Evolutionary conservation across 177 flowering plant genomes (phyloP), one percentile per base, ranked within the genome.

Genomic region (Vitis hybrid): DNA sequence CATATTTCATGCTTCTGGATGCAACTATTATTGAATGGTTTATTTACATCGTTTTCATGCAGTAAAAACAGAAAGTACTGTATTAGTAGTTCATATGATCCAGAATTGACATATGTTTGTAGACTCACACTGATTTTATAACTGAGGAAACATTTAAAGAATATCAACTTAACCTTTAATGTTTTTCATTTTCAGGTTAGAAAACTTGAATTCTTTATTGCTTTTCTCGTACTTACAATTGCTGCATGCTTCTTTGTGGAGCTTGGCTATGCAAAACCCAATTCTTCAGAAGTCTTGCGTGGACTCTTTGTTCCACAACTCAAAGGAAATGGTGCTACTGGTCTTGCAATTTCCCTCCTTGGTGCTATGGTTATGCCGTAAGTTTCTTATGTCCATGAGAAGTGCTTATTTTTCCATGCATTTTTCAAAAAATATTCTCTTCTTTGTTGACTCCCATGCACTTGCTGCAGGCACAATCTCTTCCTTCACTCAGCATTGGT

Each of bases 351-450:
- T 73, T 94, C 99, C 54, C 93, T 95, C 32, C 93, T 95, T 69
- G 99, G 99, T 67, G 99, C 99, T 63, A 94, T 95, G 96, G 97
- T 95, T 74, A 95, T 95, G 99, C 99, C 99, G 99, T 93, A 84
- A 66, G 98, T 78, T 66, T 77, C 73, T 69, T 51, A 20, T n/a
- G 10, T 59, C 12, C 62, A 41, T 41, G 8, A 41, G 46, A 41
- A 41, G 46, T 41, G 46, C 46, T 27, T 41, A 41, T 8, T 41
- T 5, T 41, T 41, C 46, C 46, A 41, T 41, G 46, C 46, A 27
- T 61, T 54, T 30, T 27, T 12, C 59, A 10, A 64, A 15, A 12
- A 52, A 24, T 6, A 41, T 21, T 71, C 35, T 73, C 35, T 69
- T 51, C 1, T 69, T 63, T 49, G 53, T 58, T 35, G 20, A 30